Conservation (phyloP, 2,329 filamentous ascomycete species). For the Pseudogymnoascus sp. region DNA sequence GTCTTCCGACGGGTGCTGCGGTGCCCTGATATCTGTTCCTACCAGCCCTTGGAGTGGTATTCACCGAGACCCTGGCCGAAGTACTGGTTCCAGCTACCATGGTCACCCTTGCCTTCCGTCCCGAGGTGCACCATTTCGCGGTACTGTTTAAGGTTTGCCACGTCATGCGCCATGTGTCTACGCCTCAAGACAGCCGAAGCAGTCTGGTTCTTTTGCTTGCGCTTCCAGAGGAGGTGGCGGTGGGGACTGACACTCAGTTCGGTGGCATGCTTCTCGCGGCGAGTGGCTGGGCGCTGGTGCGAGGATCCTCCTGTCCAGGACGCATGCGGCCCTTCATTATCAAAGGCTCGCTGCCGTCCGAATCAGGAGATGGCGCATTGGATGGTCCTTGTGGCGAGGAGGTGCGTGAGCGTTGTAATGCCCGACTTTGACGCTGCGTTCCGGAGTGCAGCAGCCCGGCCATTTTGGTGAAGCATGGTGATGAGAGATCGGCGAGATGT, state of each 20-base stretch:
- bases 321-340: constrained; percentile 45
- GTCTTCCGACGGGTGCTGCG: too few relatives aligned
- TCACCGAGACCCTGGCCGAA: constrained; percentile 72
- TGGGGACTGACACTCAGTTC: constrained; percentile 90
- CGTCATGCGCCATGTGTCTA: constrained; percentile 81
- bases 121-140: constrained; percentile 56
- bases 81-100: constrained; percentile 76
- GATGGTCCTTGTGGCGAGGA: constrained; percentile 62
- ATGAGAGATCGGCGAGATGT: constrained; percentile 82
- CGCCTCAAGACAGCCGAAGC: constrained; percentile 84
- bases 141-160: constrained; percentile 79
- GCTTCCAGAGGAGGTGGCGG: constrained; percentile 87
- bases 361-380: constrained; percentile 42
- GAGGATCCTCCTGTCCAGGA: constrained; percentile 42
- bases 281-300: constrained; percentile 67
- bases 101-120: constrained; percentile 47
- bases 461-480: constrained; percentile 77
- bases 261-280: constrained; percentile 89
- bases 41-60: constrained; percentile 84
- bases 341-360: constrained; percentile 37
- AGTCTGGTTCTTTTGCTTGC: constrained; percentile 86
- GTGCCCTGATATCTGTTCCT: too few relatives aligned
- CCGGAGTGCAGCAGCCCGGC: constrained; percentile 61
- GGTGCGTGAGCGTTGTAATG: constrained; percentile 51
- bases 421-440: constrained; percentile 47